Percentiles rank a stretch among this genome's conserved stretches.
Evolutionary conservation across 2,329 filamentous ascomycete species (phyloP).

Genomic region (Fusarium setosum): DNA sequence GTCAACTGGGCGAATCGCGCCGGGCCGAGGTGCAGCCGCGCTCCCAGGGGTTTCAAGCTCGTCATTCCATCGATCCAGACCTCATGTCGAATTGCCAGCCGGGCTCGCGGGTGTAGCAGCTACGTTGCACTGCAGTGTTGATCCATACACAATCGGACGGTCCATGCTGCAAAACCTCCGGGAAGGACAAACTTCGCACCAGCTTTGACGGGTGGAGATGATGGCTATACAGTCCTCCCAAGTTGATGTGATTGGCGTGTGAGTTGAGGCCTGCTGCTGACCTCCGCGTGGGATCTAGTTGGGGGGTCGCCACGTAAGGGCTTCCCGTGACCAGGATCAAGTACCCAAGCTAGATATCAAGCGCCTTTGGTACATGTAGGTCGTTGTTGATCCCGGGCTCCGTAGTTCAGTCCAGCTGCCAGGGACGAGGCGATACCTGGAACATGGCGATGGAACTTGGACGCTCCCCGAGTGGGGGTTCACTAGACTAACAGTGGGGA

Average conservation of each 20-base stretch:
- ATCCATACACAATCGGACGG: conserved; percentile 11
- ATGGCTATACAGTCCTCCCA: conserved; percentile 5
- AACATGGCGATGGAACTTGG: conserved; percentile 25
- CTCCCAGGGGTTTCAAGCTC: conserved; percentile 2
- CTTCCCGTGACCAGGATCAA: conserved; percentile 14
- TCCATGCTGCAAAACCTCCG: background rate
- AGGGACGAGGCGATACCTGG: conserved; percentile 28
- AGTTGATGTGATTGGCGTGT: conserved; percentile 23
- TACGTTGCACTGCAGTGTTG: conserved; percentile 25
- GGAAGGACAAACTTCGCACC: background rate
- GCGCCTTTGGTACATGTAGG: conserved; percentile 1
- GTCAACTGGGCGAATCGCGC: conserved; percentile 12
- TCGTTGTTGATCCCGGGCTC: background rate
- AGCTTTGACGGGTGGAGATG: conserved; percentile 7
- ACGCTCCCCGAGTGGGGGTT: conserved; percentile 33
- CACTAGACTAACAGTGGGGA: background rate
- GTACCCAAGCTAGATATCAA: background rate
- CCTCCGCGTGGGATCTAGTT: conserved; percentile 15
- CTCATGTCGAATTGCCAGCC: background rate
- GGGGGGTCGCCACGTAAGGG: conserved; percentile 27
- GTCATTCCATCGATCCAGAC: background rate
- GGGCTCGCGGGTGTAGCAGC: background rate
- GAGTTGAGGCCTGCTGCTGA: conserved; percentile 34
- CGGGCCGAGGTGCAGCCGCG: conserved; percentile 25
- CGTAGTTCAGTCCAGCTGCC: conserved; percentile 20